Base-by-base conservation (phyloP, 1,284 basidiomycete species). In the Ceratobasidium sp. region DNA sequence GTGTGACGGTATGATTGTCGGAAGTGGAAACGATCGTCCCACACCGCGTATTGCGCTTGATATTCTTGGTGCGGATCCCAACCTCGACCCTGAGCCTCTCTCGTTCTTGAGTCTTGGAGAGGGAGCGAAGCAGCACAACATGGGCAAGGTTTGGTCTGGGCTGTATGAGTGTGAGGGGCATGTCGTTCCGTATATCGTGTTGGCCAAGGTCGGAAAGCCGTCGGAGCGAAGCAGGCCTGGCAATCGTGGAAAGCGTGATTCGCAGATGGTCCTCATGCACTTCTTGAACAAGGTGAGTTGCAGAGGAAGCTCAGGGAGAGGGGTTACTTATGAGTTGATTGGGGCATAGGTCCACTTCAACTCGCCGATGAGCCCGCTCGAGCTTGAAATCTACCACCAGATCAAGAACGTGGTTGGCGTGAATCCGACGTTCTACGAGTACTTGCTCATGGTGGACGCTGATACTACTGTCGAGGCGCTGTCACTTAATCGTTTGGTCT, bases 401-500 rank as follows among this genome's bases (percentile, higher is more conserved):
- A 97, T 99, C 88, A 95, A 98, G 88, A 99, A 99, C 81, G 96
- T 99, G 72, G 99, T 99, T 79, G 97, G 97, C 83, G 95, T 99
- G 80, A 97, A 99, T 83, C 97, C 97, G 9, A 92, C 95, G 0
- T 98, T 99, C 85, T 99, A 99, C 85, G 97, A 99, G 83, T 99
- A 98, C 82, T 82, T 98, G 77, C 94, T 99, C 86, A 97, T 93
- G 84, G 92, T 99, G 60, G 97, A 99, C 84, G 97, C 97, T 77
- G 97, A 99, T 89, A 99, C 98, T 0, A 94, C 92, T 27, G 95
- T 97, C 44, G 91, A 95, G 74, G 90, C 94, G 29, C 84, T 92
- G 78, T 95, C 94, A 4, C 85, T 97, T 73, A 98, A 98, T 82
- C 90, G 94, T 33, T 86, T 98, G 75, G 91, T 99, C 76, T 97